A percentile compares a stretch with the other conserved stretches of the same genome.
Evolutionary conservation across 1,139 yeast genomes (phyloP).

Genomic region (Yamadazyma atmosphaerica): DNA sequence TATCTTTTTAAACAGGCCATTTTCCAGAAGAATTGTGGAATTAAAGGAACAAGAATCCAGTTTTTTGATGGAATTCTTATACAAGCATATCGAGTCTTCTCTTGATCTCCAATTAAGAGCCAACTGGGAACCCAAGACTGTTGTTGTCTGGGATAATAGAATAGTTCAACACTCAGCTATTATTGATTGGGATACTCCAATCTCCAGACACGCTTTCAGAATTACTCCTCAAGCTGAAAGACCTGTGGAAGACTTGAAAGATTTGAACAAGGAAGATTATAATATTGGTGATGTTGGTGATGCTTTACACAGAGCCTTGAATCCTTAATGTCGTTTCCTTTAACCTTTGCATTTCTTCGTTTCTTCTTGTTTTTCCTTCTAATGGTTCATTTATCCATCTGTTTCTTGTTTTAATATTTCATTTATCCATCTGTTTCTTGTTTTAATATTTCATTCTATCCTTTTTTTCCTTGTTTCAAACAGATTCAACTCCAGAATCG

Average conservation of each 20-base stretch:
- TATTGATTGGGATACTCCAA: constrained; percentile 56
- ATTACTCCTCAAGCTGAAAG: constrained; percentile 66
- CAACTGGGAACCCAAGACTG: constrained; percentile 48
- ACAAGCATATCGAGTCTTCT: constrained; percentile 45
- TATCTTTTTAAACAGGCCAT: constrained; percentile 59
- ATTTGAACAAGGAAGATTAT: constrained; percentile 26
- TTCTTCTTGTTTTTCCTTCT: neutral
- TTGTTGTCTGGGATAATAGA: constrained; percentile 74
- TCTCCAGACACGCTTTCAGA: constrained; percentile 67
- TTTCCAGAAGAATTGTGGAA: constrained; percentile 62
- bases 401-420: neutral
- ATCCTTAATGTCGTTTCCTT: constrained; percentile 9
- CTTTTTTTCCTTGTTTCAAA: neutral
- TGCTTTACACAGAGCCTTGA: constrained; percentile 27
- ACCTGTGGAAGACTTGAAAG: constrained; percentile 36
- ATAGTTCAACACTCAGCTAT: constrained; percentile 63
- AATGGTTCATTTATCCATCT: neutral
- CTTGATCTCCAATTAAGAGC: constrained; percentile 45
- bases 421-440: neutral
- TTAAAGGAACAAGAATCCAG: constrained; percentile 66
- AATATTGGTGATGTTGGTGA: constrained; percentile 38
- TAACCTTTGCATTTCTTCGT: neutral
- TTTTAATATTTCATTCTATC: neutral
- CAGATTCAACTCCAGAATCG: constrained; percentile 2
- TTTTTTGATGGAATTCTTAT: constrained; percentile 52